Conservation (phyloP, 2,329 filamentous ascomycete species). For the Botryotinia convoluta region DNA sequence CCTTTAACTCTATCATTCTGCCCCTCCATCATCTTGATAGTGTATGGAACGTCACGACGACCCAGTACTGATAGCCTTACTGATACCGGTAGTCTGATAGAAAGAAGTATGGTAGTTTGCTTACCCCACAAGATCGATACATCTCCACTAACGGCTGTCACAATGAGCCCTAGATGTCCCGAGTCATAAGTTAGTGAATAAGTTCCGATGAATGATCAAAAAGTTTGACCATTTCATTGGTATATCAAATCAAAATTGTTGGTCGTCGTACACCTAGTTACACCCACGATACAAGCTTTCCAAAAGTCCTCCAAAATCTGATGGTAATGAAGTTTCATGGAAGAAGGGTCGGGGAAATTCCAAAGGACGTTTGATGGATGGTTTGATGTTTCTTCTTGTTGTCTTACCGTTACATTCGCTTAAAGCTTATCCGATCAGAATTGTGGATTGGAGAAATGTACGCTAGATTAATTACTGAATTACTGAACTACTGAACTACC, state of each 20-base stretch:
- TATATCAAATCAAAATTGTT: neutral
- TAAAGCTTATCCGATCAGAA: neutral
- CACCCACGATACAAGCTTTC: neutral
- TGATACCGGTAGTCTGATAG: neutral
- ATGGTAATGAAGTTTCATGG: neutral
- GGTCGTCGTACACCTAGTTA: neutral
- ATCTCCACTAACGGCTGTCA: neutral
- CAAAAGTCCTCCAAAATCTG: neutral
- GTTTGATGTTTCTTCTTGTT: neutral
- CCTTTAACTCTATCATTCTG: neutral
- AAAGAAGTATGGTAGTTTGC: neutral
- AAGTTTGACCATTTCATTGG: neutral
- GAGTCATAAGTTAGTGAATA: neutral
- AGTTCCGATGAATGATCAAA: neutral
- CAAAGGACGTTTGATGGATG: neutral
- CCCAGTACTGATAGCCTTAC: neutral
- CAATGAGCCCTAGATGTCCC: neutral
- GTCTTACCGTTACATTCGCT: slow-evolving; percentile 9
- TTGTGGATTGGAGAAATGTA: neutral
- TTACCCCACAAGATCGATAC: slow-evolving; percentile 6
- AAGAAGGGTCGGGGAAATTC: neutral
- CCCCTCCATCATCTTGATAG: slow-evolving; percentile 13
- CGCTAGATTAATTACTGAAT: neutral
- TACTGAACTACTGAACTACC: neutral
- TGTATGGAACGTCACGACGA: slow-evolving; percentile 20